Base-by-base conservation (phyloP, 352 stramenopile genomes). In the Hyaloperonospora brassicae region DNA sequence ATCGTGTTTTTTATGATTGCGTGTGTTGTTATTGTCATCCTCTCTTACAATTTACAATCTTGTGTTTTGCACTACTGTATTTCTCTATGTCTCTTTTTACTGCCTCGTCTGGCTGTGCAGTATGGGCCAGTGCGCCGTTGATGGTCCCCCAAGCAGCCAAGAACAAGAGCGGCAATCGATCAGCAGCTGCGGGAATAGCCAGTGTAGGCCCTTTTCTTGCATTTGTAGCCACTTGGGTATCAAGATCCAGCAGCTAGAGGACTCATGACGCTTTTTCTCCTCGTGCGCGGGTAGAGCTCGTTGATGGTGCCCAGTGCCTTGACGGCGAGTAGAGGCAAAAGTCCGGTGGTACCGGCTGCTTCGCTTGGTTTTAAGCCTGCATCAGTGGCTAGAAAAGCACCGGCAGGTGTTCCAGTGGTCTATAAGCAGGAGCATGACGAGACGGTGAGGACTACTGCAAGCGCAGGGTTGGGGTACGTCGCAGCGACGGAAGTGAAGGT, bases 311-410 rank as follows among this genome's bases (percentile, higher is more conserved):
- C 73, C 22, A 69, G 51, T 36, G 68, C 73, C 8, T 59, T 87
- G 13, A 67, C 73, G 1, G 67, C 54, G 45, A 49, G 57, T 4
- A 66, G 66, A 49, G 55, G 44, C 45, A 84, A 83, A 50, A 82
- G 72, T 35, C 70, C 70, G 6, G 56, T 46, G 17, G 50, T 55
- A 0, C 43, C 52, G 24, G 52, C 62, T 14, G 58, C 87, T 31
- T 76, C 76, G 31, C 45, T 87, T 10, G 72, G 72, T 13, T 89
- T 89, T 39, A 75, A 66, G 11, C 78, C 81, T 5, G 69, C 73
- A 24, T 86, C 76, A 0, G 46, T 91, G 36, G 65, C 53, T 5
- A 76, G 67, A 43, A 84, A 36, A 49, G 14, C 43, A n/a, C 49
- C 57, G 12, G 13, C 44, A 31, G 23, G n/a, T 17, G 59, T 8